Base-by-base conservation (phyloP, 1,284 basidiomycete genomes). In the Pseudozyma thailandica region DNA sequence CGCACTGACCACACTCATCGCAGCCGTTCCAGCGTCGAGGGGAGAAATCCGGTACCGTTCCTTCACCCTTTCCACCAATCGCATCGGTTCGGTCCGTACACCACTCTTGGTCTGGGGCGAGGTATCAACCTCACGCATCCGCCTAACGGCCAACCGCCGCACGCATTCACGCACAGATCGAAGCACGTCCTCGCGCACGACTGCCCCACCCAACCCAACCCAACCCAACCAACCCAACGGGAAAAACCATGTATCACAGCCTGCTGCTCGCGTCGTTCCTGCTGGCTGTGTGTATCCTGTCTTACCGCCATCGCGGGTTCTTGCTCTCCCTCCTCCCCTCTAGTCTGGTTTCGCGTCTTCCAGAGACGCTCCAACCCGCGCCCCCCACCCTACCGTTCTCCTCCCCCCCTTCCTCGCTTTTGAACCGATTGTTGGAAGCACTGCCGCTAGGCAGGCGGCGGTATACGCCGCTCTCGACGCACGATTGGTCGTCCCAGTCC, bases 401-500 rank as follows among this genome's bases (percentile, higher is more conserved):
- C 23, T 25, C 46, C 30, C 30, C 51, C 42, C 23, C 23, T 16
- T n/a, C 18, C 10, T 27, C 28, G 18, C 47, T 18, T 8, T 46
- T 59, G 31, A n/a, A 8, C 10, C 30, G 50, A n/a, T 30, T 45
- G 15, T 38, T 57, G 28, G 27, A 28, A 6, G 28, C 30, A 15
- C 20, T 41, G 0, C 28, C 33, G 30, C 6, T 27, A 5, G n/a
- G n/a, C 49, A 5, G 48, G n/a, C n/a, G 27, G 42, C 27, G n/a
- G n/a, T 72, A 66, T 43, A 12, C 41, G 0, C 47, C 46, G 3
- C 6, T 68, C 0, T 47, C 60, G 5, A 50, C 33, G 26, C 72
- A 57, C 37, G 75, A 78, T 30, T 81, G 80, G 80, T 23, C 37
- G 6, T 21, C 61, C 9, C 55, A 74, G 3, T 26, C 53, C 7